These are phyloP conservation scores for Salvia rosmarinus DNA, from an alignment of 257 asterid species.

Conservation along the genomic window DNA sequence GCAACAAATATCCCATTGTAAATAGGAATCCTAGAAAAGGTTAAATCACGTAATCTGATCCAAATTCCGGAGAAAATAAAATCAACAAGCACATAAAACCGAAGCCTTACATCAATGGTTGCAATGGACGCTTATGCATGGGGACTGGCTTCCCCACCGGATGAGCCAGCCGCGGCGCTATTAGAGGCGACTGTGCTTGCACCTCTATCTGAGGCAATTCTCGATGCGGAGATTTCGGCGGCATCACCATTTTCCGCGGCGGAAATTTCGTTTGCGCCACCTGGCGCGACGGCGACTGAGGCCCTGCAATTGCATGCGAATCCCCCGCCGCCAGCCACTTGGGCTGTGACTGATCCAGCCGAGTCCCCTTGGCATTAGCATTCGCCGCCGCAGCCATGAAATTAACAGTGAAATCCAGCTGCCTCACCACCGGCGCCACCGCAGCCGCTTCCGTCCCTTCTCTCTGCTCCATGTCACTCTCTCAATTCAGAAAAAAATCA, in stretches of 20 bases:
- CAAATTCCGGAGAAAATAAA: not conserved
- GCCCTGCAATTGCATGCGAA: slow-evolving; percentile 35
- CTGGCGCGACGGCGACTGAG: slow-evolving; percentile 40
- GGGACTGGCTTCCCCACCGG: slow-evolving; percentile 36
- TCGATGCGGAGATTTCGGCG: slow-evolving; percentile 42
- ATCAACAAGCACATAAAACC: not conserved
- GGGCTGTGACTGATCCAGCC: slow-evolving; percentile 54
- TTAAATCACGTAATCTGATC: not conserved
- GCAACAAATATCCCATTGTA: slow-evolving; percentile 4
- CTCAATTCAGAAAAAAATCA: slow-evolving; percentile 9
- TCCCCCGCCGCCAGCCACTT: slow-evolving; percentile 50
- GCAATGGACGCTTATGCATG: slow-evolving; percentile 36
- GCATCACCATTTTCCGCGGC: slow-evolving; percentile 43
- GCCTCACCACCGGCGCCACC: slow-evolving; percentile 56
- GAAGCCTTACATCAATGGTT: slow-evolving; percentile 42
- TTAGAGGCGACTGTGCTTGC: slow-evolving; percentile 36
- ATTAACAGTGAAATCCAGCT: slow-evolving; percentile 61
- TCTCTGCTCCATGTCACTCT: slow-evolving; percentile 52
- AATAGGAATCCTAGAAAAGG: slow-evolving; percentile 1
- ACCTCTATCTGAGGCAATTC: slow-evolving; percentile 34
- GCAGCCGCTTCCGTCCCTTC: slow-evolving; percentile 37
- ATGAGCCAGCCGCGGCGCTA: slow-evolving; percentile 37
- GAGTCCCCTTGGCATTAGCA: slow-evolving; percentile 37
- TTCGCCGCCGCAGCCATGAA: slow-evolving; percentile 25
- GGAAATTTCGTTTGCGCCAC: slow-evolving; percentile 42